A percentile compares a stretch with the other conserved stretches of the same genome.
phyloP scores from a whole-genome alignment of 2,329 filamentous ascomycete genomes.

The Macrophomina pseudophaseolina region DNA sequence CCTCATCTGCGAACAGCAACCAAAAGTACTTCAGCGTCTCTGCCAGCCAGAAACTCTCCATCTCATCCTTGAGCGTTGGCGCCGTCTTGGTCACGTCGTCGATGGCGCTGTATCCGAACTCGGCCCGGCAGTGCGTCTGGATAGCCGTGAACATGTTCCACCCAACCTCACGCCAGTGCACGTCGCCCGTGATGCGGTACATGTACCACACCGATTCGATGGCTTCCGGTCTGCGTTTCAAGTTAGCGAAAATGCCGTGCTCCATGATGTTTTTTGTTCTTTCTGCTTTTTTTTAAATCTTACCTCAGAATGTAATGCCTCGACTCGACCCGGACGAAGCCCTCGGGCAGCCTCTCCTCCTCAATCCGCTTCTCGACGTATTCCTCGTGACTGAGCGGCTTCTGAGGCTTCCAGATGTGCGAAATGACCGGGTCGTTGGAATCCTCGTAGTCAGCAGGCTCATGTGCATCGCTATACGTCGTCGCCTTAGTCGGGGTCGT shows the following conservation, averaged over 20 bases:
- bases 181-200: conserved; percentile 73
- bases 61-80: conserved; percentile 59
- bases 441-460: conserved; percentile 21
- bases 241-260: background rate
- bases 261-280: too few species aligned
- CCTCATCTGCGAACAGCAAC: conserved; percentile 65
- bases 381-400: conserved; percentile 41
- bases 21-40: conserved; percentile 73
- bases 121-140: conserved; percentile 64
- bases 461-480: conserved; percentile 19
- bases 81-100: conserved; percentile 65
- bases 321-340: conserved; percentile 62
- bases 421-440: conserved; percentile 27
- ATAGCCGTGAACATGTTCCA: conserved; percentile 76
- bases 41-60: conserved; percentile 78
- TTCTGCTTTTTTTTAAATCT: conserved; percentile 10
- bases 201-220: conserved; percentile 83
- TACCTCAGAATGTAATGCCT: conserved; percentile 67
- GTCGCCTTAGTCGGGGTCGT: conserved; percentile 17
- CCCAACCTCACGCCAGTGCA: conserved; percentile 68
- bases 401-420: conserved; percentile 27
- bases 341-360: conserved; percentile 56
- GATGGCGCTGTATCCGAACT: conserved; percentile 68
- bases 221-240: conserved; percentile 65
- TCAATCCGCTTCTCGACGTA: conserved; percentile 45